Evolutionary conservation across 2,329 filamentous ascomycete genomes (phyloP), one percentile per base, ranked within the genome.

Genomic region (Coleophoma cylindrospora): DNA sequence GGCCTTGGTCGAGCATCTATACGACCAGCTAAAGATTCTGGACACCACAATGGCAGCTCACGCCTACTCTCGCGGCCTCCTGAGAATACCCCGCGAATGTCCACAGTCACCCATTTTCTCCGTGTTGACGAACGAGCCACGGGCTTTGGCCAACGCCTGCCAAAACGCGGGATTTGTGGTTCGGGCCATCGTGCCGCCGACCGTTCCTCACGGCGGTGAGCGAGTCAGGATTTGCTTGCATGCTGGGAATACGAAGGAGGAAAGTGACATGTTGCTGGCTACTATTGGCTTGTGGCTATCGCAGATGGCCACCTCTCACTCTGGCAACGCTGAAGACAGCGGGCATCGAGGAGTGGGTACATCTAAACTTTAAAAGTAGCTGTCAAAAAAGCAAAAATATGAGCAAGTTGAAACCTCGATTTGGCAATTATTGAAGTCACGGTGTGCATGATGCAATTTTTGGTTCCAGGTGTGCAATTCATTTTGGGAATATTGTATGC

Each of bases 211-310:
- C 2, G 84, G 84, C 0, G 78, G 71, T 5, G 82, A 87, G 61
- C 70, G 86, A 11, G 78, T 89, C 1, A 70, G 86, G 9, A 71
- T 89, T 0, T 88, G 84, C 63, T 63, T 89, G 2, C 86, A 89
- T 65, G 81, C 84, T 0, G 80, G 77, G 0, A 89, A 89, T 54
- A 83, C 79, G 0, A 52, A 68, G 7, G 67, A 70, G 4, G 73
- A 89, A 51, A 71, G 87, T 1, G 72, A 83, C 5, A 72, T 69
- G 0, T 62, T 88, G 19, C 58, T 63, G 3, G 45, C 14, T 7
- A 52, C 49, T 19, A 57, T 65, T 11, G 49, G 44, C 17, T 38
- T 40, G 14, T 65, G 63, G 63, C 22, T 63, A 19, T 48, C 17
- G 10, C 7, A 7, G 47, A 49, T 43, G 48, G 47, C 17, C 33